Conservation (phyloP, 169 alveolate species). For the Plasmodium reichenowi region DNA sequence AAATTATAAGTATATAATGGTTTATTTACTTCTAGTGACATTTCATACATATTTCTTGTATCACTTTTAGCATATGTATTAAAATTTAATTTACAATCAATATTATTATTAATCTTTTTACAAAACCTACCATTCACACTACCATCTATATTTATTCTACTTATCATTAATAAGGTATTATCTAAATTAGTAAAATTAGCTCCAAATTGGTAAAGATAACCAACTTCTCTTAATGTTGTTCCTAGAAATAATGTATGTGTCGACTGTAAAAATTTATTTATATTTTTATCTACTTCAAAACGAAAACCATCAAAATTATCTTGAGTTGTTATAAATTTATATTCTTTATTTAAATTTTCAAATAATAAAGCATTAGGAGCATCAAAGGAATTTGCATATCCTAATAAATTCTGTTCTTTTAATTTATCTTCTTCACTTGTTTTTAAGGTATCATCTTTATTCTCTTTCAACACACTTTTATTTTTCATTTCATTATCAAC, state of each 20-base stretch:
- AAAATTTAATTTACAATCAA: constrained; percentile 88
- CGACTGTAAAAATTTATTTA: constrained; percentile 88
- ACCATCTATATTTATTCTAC: constrained; percentile 90
- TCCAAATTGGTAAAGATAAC: constrained; percentile 92
- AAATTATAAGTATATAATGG: constrained; percentile 86
- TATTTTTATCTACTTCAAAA: constrained; percentile 90
- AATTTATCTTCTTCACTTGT: constrained; percentile 14
- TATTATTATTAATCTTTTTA: constrained; percentile 77
- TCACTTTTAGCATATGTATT: constrained; percentile 88
- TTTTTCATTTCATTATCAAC: not conserved
- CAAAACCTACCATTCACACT: constrained; percentile 85
- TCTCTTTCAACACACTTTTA: constrained; percentile 7
- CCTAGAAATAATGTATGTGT: constrained; percentile 91
- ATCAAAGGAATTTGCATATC: constrained; percentile 41
- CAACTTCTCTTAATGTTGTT: constrained; percentile 86
- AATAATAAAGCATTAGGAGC: constrained; percentile 76
- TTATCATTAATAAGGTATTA: constrained; percentile 86
- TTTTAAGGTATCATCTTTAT: constrained; percentile 9
- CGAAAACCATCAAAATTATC: constrained; percentile 94
- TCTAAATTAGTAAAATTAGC: constrained; percentile 90
- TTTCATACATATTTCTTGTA: constrained; percentile 89
- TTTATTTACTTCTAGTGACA: constrained; percentile 89
- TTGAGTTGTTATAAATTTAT: constrained; percentile 89
- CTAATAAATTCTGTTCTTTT: constrained; percentile 15
- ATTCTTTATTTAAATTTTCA: constrained; percentile 90